Conservation (phyloP, 2,329 filamentous ascomycete species). For the Karstenula rhodostoma region DNA sequence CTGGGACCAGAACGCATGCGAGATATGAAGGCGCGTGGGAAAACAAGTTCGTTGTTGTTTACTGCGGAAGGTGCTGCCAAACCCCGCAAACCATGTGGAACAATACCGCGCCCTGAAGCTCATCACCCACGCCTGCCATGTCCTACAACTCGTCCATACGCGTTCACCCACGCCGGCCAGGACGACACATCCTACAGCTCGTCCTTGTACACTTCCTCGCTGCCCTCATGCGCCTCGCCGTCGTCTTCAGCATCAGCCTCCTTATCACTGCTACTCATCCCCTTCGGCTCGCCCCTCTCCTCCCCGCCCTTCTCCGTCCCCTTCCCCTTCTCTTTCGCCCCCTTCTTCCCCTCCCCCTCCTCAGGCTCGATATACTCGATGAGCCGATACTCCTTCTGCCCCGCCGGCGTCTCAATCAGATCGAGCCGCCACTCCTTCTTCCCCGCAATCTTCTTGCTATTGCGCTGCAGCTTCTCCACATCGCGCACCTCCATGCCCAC, state of each 20-base stretch:
- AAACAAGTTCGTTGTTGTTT: too few species aligned
- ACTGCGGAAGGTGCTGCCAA: neutral
- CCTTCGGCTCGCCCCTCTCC: slow-evolving; percentile 51
- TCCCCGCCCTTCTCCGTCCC: slow-evolving; percentile 24
- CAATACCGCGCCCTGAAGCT: neutral
- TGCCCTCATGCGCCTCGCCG: slow-evolving; percentile 43
- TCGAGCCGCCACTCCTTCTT: slow-evolving; percentile 82
- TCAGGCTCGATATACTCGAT: slow-evolving; percentile 65
- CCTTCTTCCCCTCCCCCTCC: slow-evolving; percentile 38
- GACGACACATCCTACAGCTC: slow-evolving; percentile 42
- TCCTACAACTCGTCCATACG: too few species aligned
- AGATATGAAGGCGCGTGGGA: too few species aligned
- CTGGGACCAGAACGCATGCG: too few species aligned
- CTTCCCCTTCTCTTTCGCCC: slow-evolving; percentile 34
- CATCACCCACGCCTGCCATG: too few species aligned
- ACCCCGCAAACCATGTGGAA: neutral
- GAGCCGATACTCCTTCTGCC: slow-evolving; percentile 71
- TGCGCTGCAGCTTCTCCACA: slow-evolving; percentile 72
- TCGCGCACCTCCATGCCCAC: slow-evolving; percentile 71
- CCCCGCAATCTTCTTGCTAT: slow-evolving; percentile 73
- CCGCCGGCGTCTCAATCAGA: slow-evolving; percentile 73
- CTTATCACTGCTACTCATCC: slow-evolving; percentile 49
- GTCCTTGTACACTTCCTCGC: slow-evolving; percentile 53
- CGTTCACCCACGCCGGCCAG: neutral
- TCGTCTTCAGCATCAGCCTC: slow-evolving; percentile 28